phyloP scores from a whole-genome alignment of 2,329 filamentous ascomycete species.

The Podosphaera xanthii region DNA sequence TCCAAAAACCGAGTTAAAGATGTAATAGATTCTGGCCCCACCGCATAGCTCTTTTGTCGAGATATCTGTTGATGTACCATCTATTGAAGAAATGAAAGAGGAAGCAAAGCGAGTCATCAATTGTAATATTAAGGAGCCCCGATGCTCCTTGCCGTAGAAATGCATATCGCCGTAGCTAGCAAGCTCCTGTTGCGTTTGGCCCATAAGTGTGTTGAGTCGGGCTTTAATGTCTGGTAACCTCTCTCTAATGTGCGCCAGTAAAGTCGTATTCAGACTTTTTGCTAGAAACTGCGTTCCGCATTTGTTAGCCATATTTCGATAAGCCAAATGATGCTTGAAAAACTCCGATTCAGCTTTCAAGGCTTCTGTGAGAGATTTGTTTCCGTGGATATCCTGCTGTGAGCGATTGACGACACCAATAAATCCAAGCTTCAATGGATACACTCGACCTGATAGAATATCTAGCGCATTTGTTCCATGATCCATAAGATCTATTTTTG shows the following conservation, averaged over 20 bases:
- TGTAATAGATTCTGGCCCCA: slow-evolving; percentile 17
- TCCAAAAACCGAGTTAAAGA: slow-evolving; percentile 37
- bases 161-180: slow-evolving; percentile 96
- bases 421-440: slow-evolving; percentile 89
- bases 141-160: slow-evolving; percentile 91
- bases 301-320: slow-evolving; percentile 80
- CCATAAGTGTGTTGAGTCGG: slow-evolving; percentile 91
- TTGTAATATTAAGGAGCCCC: slow-evolving; percentile 82
- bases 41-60: slow-evolving; percentile 53
- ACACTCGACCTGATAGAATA: slow-evolving; percentile 90
- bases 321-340: slow-evolving; percentile 91
- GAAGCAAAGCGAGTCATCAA: slow-evolving; percentile 96
- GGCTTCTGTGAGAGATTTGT: slow-evolving; percentile 84
- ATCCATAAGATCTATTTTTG: slow-evolving; percentile 95
- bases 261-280: slow-evolving; percentile 79
- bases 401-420: slow-evolving; percentile 96
- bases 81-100: slow-evolving; percentile 94
- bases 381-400: slow-evolving; percentile 90
- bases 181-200: slow-evolving; percentile 96
- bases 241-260: slow-evolving; percentile 93
- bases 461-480: slow-evolving; percentile 95
- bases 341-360: slow-evolving; percentile 80
- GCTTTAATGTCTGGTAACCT: slow-evolving; percentile 95
- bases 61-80: slow-evolving; percentile 94
- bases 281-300: slow-evolving; percentile 89